Base-by-base conservation (phyloP, 352 stramenopile species). In the Thraustochytrium striatum region DNA sequence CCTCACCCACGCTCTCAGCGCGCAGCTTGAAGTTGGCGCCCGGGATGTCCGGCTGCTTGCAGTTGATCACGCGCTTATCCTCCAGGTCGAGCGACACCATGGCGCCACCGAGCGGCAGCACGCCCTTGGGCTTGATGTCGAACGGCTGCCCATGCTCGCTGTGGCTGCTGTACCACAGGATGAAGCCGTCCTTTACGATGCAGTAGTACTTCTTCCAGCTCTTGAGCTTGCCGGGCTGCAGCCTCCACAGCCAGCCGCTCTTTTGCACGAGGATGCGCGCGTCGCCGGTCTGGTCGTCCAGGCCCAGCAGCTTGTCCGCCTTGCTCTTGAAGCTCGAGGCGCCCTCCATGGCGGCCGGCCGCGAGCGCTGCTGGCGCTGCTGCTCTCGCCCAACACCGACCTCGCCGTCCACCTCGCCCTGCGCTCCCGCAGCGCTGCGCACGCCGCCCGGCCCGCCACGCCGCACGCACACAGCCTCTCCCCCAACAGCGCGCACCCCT, bases 241-340 rank as follows among this genome's bases (percentile, higher is more conserved):
- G 16, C 47, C 25, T 55, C 47, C 16, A 21, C 1, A 73, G 62
- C 62, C 25, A 36, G 32, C 62, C 62, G 11, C 33, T 28, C 62
- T 73, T 73, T 72, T 73, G 62, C 25, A 73, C 62, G 16, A 73
- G 11, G 35, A 73, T 73, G 16, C 32, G 39, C 25, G 38, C n/a
- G 25, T 73, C 62, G 8, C 19, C 36, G 19, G 7, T n/a, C 25
- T 32, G 13, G 19, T 73, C 11, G 44, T 73, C 62, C 13, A 73
- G 62, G 19, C 62, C 62, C 8, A 73, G 62, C 38, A 73, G 62
- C 62, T 73, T 73, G 44, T 73, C 62, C 25, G 47, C 62, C 62
- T 73, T 73, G 44, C 16, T 62, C 7, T 16, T 69, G 57, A n/a
- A n/a, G n/a, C n/a, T n/a, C n/a, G n/a, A n/a, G n/a, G n/a, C n/a